Conservation (phyloP, 139 green algal species). For the Auxenochlorella protothecoides region DNA sequence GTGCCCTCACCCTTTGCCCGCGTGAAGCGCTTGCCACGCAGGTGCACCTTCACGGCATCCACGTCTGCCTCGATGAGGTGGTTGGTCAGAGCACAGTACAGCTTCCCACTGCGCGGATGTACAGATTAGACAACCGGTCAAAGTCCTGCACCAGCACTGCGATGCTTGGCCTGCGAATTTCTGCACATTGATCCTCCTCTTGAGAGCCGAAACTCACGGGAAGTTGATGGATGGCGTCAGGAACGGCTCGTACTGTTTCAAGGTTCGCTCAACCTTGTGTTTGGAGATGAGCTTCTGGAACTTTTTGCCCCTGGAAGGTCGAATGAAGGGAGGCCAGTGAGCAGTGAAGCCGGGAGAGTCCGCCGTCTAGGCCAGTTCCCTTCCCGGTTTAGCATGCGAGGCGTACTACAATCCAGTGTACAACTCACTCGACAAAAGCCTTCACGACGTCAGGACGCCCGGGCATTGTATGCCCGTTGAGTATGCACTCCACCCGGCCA, state of each 20-base stretch:
- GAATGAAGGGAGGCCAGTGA: too few relatives aligned
- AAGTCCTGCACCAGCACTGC: too few relatives aligned
- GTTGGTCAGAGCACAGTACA: conserved; percentile 68
- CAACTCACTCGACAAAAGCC: conserved; percentile 21
- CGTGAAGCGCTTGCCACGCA: conserved; percentile 49
- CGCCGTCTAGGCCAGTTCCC: neutral
- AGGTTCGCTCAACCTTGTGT: conserved; percentile 6
- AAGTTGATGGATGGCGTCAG: conserved; percentile 59
- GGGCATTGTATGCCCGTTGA: conserved; percentile 26
- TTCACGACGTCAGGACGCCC: conserved; percentile 5
- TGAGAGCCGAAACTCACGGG: conserved; percentile 8
- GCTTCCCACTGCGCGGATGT: conserved; percentile 23
- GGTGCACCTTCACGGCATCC: conserved; percentile 52
- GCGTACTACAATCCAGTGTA: neutral
- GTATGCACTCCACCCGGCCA: conserved; percentile 21
- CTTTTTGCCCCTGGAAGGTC: conserved; percentile 26
- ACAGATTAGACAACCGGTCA: too few relatives aligned
- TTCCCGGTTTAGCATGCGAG: neutral
- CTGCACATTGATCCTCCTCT: too few relatives aligned
- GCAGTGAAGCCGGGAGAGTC: neutral
- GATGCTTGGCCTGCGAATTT: too few relatives aligned
- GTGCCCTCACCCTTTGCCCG: conserved; percentile 33
- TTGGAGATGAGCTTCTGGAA: conserved; percentile 16
- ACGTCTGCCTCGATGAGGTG: conserved; percentile 58
- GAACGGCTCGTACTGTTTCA: conserved; percentile 68